Conservation (phyloP, 768 basidiomycete species). For the Psilocybe tampanensis region DNA sequence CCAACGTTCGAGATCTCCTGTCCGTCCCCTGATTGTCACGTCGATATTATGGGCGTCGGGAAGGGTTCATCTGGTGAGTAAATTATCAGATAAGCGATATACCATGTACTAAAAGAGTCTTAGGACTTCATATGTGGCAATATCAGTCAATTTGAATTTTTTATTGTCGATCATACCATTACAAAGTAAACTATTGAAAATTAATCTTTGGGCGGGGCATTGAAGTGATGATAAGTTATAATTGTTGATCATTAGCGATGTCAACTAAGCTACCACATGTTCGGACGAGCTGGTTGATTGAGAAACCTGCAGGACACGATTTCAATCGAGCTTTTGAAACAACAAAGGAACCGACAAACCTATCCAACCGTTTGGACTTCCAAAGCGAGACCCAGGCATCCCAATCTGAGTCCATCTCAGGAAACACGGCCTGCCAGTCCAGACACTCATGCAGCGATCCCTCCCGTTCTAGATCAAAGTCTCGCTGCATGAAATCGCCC, state of each 20-base stretch:
- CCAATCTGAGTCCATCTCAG: neutral
- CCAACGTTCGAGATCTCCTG: conserved; percentile 13
- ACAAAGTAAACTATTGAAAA: neutral
- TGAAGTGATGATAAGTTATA: neutral
- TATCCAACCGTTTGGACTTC: neutral
- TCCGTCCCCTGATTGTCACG: neutral
- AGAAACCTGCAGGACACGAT: neutral
- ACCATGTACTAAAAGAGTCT: neutral
- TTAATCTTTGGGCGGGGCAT: neutral
- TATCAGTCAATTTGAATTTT: neutral
- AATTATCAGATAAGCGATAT: neutral
- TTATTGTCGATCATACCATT: neutral
- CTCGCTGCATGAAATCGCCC: conserved; percentile 25
- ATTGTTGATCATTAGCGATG: neutral
- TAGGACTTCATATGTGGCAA: conserved; percentile 11
- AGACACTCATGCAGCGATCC: conserved; percentile 30
- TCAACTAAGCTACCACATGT: neutral
- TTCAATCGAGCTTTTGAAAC: neutral
- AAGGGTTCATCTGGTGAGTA: neutral
- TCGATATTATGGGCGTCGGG: conserved; percentile 6
- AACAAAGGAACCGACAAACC: neutral
- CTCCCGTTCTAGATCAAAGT: conserved; percentile 24
- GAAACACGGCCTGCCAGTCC: neutral
- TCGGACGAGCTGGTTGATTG: neutral
- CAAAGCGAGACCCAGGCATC: neutral